Percentiles rank a stretch among this genome's conserved stretches.
phyloP scores from a whole-genome alignment of 768 basidiomycete genomes.

The Tricholoma terreum region DNA sequence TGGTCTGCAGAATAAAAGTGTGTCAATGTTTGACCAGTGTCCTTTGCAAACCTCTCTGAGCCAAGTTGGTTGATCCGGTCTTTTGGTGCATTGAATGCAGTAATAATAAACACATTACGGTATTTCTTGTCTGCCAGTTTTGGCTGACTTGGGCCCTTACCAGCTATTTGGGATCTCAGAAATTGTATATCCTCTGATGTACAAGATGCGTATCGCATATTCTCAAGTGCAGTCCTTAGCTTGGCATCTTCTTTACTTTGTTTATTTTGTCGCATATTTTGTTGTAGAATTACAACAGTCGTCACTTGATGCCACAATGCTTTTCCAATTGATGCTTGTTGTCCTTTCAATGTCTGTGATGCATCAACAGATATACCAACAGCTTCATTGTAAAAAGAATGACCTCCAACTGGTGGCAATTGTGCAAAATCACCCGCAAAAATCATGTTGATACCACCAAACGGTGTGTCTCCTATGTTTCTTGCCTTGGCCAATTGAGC shows the following conservation, averaged over 20 bases:
- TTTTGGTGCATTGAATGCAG: no score
- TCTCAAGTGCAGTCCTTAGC: conserved; percentile 25
- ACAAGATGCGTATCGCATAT: conserved; percentile 30
- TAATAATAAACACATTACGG: no score
- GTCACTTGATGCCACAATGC: conserved; percentile 33
- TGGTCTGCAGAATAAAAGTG: no score
- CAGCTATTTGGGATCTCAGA: no score
- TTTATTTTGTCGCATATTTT: conserved; percentile 33
- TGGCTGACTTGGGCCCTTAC: no score
- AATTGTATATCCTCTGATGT: no score
- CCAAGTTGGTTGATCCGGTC: no score
- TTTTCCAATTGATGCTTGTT: conserved; percentile 21
- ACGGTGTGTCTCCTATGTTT: conserved; percentile 17
- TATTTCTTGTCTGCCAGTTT: no score
- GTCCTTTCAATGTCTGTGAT: background rate
- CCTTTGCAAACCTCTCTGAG: no score
- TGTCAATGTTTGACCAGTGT: no score
- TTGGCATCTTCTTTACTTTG: conserved; percentile 20
- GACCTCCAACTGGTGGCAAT: conserved; percentile 24
- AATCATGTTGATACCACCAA: conserved; percentile 36
- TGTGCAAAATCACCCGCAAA: conserved; percentile 44
- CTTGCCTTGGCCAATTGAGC: conserved; percentile 17
- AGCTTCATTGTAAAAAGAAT: conserved; percentile 9
- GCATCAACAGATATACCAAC: background rate
- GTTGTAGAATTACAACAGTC: conserved; percentile 29